phyloP scores from a whole-genome alignment of 495 filamentous ascomycete genomes.

The Astrothelium subdiscretum region DNA sequence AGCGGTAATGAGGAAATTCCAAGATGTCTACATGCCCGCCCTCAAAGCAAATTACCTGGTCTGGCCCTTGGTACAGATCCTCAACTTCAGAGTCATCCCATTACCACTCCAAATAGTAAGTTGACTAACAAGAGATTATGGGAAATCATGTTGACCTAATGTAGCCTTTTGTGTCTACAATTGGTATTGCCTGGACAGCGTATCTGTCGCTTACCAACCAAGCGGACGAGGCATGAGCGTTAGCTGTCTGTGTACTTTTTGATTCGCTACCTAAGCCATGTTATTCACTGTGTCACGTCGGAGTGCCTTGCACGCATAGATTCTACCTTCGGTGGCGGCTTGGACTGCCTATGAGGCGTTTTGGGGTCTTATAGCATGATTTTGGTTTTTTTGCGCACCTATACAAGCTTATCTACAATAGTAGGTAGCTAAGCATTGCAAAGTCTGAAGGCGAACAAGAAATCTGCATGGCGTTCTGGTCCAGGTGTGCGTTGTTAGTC shows the following conservation, averaged over 20 bases:
- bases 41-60: constrained; percentile 93
- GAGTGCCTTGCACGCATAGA: not conserved
- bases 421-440: not conserved
- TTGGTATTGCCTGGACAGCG: constrained; percentile 99
- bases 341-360: not conserved
- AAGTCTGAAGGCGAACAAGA: not conserved
- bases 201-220: constrained; percentile 94
- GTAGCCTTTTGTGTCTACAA: constrained; percentile 89
- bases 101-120: constrained; percentile 95
- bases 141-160: not conserved
- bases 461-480: not conserved
- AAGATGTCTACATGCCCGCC: constrained; percentile 85
- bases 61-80: constrained; percentile 91
- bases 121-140: constrained; percentile 8
- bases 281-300: not conserved
- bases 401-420: not conserved
- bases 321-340: not conserved
- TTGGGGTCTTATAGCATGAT: not conserved
- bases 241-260: not conserved
- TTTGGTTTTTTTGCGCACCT: not conserved
- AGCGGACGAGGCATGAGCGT: constrained; percentile 46
- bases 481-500: no score
- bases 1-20: constrained; percentile 72
- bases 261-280: not conserved
- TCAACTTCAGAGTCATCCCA: constrained; percentile 93